phyloP scores from a whole-genome alignment of 1,284 basidiomycete genomes.

The Bjerkandera adusta region DNA sequence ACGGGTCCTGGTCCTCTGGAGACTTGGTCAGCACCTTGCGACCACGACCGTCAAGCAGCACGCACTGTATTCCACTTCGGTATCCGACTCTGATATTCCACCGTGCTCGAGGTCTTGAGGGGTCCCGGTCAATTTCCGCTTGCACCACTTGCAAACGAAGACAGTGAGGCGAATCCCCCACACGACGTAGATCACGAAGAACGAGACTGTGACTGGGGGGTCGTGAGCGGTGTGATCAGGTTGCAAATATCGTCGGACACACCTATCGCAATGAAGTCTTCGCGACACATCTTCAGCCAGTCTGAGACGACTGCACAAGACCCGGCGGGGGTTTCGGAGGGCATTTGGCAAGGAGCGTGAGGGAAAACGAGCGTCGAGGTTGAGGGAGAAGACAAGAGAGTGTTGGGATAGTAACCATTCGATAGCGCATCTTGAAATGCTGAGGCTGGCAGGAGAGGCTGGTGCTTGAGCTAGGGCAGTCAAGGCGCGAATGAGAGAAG shows the following conservation, averaged over 20 bases:
- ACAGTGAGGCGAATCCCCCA: conserved; percentile 1
- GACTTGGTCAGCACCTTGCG: background rate
- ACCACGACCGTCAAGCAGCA: background rate
- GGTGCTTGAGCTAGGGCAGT: too few species aligned
- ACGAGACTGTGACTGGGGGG: background rate
- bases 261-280: background rate
- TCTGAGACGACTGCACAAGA: too few species aligned
- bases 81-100: background rate
- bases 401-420: too few species aligned
- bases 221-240: background rate
- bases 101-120: background rate
- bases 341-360: too few species aligned
- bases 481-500: too few species aligned
- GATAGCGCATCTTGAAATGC: too few species aligned
- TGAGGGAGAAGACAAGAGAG: too few species aligned
- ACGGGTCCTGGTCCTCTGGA: conserved; percentile 1
- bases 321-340: too few species aligned
- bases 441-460: too few species aligned
- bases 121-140: background rate
- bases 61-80: background rate
- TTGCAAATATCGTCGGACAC: background rate
- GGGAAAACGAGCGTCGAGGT: too few species aligned
- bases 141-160: background rate
- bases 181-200: conserved; percentile 3
- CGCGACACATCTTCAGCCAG: background rate